phyloP scores from a whole-genome alignment of 2,329 filamentous ascomycete genomes.

The Alternaria incomplexa region DNA sequence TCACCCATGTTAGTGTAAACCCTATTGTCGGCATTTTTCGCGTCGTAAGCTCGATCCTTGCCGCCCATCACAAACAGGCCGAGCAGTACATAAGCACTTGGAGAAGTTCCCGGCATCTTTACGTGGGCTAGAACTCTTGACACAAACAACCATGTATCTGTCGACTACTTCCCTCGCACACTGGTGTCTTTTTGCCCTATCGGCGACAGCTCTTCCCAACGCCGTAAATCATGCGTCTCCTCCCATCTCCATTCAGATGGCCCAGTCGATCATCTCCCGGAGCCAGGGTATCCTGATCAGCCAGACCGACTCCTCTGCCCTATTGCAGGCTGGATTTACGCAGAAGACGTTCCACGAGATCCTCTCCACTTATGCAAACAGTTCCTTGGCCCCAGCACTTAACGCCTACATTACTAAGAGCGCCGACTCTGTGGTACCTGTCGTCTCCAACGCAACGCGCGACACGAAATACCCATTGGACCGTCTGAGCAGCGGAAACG shows the following conservation, averaged over 20 bases:
- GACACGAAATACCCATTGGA: slow-evolving; percentile 36
- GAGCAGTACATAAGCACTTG: not conserved
- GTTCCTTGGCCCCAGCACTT: not conserved
- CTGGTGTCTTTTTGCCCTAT: not conserved
- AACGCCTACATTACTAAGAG: slow-evolving; percentile 23
- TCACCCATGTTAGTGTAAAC: not conserved
- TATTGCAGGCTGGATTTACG: slow-evolving; percentile 42
- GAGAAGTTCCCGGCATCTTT: not conserved
- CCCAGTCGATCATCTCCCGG: slow-evolving; percentile 40
- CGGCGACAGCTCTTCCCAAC: not conserved
- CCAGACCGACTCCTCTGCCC: slow-evolving; percentile 21
- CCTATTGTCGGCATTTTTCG: not conserved
- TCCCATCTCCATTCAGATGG: slow-evolving; percentile 28
- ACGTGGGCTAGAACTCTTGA: not conserved
- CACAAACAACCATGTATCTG: not conserved
- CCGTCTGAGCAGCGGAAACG: slow-evolving; percentile 38
- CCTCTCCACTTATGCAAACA: slow-evolving; percentile 7
- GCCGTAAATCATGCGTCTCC: not conserved
- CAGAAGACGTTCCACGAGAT: slow-evolving; percentile 39
- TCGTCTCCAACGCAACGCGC: slow-evolving; percentile 24
- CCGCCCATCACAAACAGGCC: not conserved
- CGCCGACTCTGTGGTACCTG: slow-evolving; percentile 18
- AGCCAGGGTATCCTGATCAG: slow-evolving; percentile 37
- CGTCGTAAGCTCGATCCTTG: slow-evolving; percentile 1
- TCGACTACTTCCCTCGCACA: not conserved